phyloP scores from a whole-genome alignment of 2,329 filamentous ascomycete species.

The Clarireedia homoeocarpa region DNA sequence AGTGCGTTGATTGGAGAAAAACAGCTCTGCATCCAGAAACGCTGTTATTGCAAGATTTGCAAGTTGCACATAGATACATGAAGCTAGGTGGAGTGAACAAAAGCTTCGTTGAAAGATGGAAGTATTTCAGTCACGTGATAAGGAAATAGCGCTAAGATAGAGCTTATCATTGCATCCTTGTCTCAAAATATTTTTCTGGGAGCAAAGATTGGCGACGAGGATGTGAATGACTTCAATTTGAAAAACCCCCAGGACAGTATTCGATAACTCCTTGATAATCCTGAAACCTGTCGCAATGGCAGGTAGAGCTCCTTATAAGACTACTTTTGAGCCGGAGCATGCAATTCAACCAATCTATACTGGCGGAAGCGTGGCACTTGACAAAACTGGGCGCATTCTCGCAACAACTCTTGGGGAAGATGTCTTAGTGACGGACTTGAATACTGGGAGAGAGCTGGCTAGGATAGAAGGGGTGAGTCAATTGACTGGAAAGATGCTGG shows the following conservation, averaged over 20 bases:
- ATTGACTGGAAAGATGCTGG: not conserved
- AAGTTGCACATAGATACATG: no score
- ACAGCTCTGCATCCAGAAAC: no score
- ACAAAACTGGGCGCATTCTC: slow-evolving; percentile 71
- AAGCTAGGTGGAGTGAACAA: not conserved
- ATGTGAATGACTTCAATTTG: not conserved
- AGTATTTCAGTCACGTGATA: not conserved
- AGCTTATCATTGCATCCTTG: slow-evolving; percentile 15
- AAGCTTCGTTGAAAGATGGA: not conserved
- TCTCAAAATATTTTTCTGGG: slow-evolving; percentile 14
- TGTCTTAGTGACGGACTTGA: slow-evolving; percentile 76
- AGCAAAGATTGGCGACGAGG: not conserved
- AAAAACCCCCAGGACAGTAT: not conserved
- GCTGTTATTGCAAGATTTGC: no score
- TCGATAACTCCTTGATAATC: no score
- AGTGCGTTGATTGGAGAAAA: no score
- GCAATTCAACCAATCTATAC: slow-evolving; percentile 92
- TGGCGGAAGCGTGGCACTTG: slow-evolving; percentile 78
- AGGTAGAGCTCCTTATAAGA: slow-evolving; percentile 61
- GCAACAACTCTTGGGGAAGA: slow-evolving; percentile 90
- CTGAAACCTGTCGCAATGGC: slow-evolving; percentile 40
- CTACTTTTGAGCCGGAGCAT: slow-evolving; percentile 77
- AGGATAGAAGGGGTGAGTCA: slow-evolving; percentile 74
- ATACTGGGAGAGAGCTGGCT: slow-evolving; percentile 73
- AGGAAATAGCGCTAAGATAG: slow-evolving; percentile 15